phyloP scores from a whole-genome alignment of 176 grass and related monocot genomes.

The Pharus latifolius region DNA sequence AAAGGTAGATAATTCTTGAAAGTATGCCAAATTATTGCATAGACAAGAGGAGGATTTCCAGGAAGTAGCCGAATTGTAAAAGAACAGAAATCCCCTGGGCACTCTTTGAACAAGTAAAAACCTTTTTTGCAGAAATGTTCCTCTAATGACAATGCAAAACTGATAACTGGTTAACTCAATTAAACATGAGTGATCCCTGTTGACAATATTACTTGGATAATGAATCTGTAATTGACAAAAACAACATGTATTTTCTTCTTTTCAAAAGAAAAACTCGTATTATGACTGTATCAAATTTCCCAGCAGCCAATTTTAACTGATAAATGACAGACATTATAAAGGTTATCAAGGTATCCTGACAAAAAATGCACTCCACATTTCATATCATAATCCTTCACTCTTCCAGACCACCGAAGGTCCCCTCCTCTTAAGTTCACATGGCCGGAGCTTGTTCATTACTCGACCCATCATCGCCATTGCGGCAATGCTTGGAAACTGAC shows the following conservation, averaged over 20 bases:
- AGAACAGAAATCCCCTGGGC: too few relatives aligned
- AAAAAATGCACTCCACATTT: not conserved
- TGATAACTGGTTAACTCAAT: too few relatives aligned
- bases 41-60: too few relatives aligned
- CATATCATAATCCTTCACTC: conserved; percentile 18
- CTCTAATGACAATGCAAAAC: too few relatives aligned
- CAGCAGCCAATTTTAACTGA: not conserved
- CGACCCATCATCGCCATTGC: conserved; percentile 54
- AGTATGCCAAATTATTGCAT: too few relatives aligned
- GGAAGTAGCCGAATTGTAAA: too few relatives aligned
- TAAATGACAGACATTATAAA: not conserved
- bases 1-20: too few relatives aligned
- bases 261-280: not conserved
- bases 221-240: not conserved
- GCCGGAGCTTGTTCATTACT: conserved; percentile 34
- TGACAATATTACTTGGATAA: too few relatives aligned
- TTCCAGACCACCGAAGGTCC: conserved; percentile 40
- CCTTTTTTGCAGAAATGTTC: too few relatives aligned
- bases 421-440: conserved; percentile 31
- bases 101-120: too few relatives aligned
- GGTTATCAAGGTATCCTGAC: not conserved
- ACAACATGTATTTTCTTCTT: not conserved
- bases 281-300: not conserved
- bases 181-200: too few relatives aligned
- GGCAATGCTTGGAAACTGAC: conserved; percentile 46